Conservation (phyloP, 257 asterid genomes). For the Solanum ossicruentum region DNA sequence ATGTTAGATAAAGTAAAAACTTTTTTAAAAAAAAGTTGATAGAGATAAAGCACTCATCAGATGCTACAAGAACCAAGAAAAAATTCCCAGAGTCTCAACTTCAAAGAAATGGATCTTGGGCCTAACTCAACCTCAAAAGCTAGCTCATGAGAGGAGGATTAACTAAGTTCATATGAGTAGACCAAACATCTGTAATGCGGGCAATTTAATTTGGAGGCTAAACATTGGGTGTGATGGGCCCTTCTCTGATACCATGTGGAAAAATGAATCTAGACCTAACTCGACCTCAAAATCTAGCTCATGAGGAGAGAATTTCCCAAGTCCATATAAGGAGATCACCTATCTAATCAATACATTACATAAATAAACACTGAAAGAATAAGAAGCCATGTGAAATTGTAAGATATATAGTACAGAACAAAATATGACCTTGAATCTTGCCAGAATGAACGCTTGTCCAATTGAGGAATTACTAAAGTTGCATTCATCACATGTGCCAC, state of each 20-base stretch:
- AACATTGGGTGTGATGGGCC: not conserved
- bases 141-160: not conserved
- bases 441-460: slow-evolving; percentile 93
- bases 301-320: not conserved
- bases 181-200: not conserved
- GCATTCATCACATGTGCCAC: slow-evolving; percentile 92
- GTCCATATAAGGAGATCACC: not conserved
- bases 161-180: not conserved
- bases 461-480: slow-evolving; percentile 83
- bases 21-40: not conserved
- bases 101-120: not conserved
- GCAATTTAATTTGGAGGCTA: not conserved
- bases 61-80: not conserved
- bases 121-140: not conserved
- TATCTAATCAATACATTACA: not conserved
- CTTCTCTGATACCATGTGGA: not conserved
- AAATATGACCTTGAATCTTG: slow-evolving; percentile 69
- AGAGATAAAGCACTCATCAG: not conserved
- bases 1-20: not conserved
- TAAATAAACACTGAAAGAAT: not conserved
- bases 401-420: not conserved
- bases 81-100: not conserved
- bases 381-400: not conserved
- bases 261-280: not conserved
- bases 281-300: not conserved